Conservation (phyloP, 192 early-diverging fungal genomes). For the Geranomyces michiganensis region DNA sequence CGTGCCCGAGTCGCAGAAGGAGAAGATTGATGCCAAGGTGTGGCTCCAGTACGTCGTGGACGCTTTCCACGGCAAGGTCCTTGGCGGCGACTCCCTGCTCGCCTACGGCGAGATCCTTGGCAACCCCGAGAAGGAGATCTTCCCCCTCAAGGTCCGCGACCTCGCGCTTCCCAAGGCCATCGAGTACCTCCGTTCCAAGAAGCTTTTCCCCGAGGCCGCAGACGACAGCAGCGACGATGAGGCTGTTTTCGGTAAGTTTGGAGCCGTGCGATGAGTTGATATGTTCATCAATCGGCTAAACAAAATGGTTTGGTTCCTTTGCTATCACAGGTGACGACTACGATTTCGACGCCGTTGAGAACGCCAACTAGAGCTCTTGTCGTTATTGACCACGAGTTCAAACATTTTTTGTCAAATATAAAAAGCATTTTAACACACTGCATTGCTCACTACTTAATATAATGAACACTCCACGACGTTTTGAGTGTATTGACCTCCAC, state of each 20-base stretch:
- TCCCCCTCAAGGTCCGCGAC: conserved; percentile 33
- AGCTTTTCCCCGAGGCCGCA: conserved; percentile 26
- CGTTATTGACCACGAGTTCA: too few relatives aligned
- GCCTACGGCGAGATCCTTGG: conserved; percentile 26
- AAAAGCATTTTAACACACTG: too few relatives aligned
- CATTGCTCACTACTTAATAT: too few relatives aligned
- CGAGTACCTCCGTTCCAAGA: conserved; percentile 28
- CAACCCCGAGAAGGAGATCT: conserved; percentile 26
- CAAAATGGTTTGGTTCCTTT: neutral
- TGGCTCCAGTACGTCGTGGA: conserved; percentile 25
- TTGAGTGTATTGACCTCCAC: too few relatives aligned
- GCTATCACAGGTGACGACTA: conserved; percentile 15
- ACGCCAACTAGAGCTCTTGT: too few relatives aligned
- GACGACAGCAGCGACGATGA: conserved; percentile 30
- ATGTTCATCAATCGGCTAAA: conserved; percentile 1
- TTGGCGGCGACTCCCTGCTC: conserved; percentile 19
- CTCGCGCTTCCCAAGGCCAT: conserved; percentile 24
- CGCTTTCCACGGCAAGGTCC: conserved; percentile 21
- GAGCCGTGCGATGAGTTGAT: neutral
- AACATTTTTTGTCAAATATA: too few relatives aligned
- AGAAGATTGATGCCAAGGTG: conserved; percentile 28
- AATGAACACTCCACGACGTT: too few relatives aligned
- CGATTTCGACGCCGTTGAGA: conserved; percentile 21
- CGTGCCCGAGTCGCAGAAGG: conserved; percentile 24
- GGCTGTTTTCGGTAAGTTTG: conserved; percentile 24